Conservation (phyloP, 1,284 basidiomycete genomes). For the Cutaneotrichosporon daszewskae region DNA sequence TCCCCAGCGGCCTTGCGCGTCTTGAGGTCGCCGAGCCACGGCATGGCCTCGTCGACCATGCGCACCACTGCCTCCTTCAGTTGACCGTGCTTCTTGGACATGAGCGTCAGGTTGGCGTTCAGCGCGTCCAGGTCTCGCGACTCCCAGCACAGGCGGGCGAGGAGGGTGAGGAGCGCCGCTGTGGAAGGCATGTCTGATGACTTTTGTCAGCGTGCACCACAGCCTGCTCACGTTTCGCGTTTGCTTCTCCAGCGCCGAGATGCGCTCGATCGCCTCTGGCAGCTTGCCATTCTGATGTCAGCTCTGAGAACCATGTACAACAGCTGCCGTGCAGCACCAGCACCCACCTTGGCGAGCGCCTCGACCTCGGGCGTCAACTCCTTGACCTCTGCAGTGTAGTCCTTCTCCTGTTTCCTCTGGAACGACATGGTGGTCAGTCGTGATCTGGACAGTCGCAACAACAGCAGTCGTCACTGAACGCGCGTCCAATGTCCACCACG, state of each 20-base stretch:
- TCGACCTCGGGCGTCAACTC: conserved; percentile 49
- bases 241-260: conserved; percentile 88
- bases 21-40: conserved; percentile 67
- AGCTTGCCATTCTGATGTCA: conserved; percentile 59
- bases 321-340: neutral
- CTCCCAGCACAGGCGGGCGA: conserved; percentile 66
- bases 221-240: conserved; percentile 72
- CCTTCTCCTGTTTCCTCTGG: conserved; percentile 53
- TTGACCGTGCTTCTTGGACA: conserved; percentile 97
- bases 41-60: conserved; percentile 80
- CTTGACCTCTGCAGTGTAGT: conserved; percentile 53
- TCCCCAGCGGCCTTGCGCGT: conserved; percentile 41
- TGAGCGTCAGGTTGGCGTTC: conserved; percentile 64
- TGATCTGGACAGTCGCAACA: neutral
- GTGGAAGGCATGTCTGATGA: conserved; percentile 90
- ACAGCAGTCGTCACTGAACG: conserved; percentile 8
- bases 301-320: too few species aligned
- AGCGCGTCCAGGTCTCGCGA: conserved; percentile 58
- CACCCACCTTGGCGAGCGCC: conserved; percentile 47
- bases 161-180: conserved; percentile 70
- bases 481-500: conserved; percentile 10
- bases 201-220: conserved; percentile 49
- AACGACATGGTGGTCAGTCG: conserved; percentile 30
- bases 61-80: conserved; percentile 83
- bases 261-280: conserved; percentile 80